A percentile compares a stretch with the other conserved stretches of the same genome.
Evolutionary conservation across 2,329 filamentous ascomycete species (phyloP).

Genomic region (Claviceps humidiphila): DNA sequence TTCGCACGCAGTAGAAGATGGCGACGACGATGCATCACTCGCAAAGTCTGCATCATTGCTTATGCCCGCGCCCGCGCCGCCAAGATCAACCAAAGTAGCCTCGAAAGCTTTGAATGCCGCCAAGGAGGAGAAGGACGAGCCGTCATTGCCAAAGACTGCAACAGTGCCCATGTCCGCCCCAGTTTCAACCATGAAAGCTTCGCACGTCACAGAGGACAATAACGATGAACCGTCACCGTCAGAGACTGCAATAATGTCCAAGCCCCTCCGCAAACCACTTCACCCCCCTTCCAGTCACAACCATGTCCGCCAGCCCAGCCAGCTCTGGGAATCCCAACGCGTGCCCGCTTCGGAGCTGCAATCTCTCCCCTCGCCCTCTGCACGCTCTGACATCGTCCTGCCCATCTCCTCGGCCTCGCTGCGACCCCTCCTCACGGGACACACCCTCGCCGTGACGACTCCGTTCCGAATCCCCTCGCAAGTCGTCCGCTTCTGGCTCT

Average conservation of each 20-base stretch:
- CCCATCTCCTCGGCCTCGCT: constrained; percentile 34
- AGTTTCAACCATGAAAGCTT: neutral
- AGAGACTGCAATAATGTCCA: neutral
- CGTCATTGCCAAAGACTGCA: neutral
- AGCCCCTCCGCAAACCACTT: constrained; percentile 16
- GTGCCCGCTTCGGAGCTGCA: constrained; percentile 36
- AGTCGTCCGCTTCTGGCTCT: constrained; percentile 50
- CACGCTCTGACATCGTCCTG: constrained; percentile 41
- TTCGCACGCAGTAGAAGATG: neutral
- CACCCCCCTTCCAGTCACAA: constrained; percentile 10
- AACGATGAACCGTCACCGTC: neutral
- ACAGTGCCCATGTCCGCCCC: neutral
- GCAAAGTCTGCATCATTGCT: too few relatives aligned
- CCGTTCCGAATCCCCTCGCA: constrained; percentile 40
- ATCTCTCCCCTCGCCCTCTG: constrained; percentile 32
- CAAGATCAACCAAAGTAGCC: neutral
- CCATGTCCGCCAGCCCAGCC: constrained; percentile 12
- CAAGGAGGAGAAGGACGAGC: neutral
- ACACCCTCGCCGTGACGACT: constrained; percentile 42
- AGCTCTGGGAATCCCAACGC: constrained; percentile 31
- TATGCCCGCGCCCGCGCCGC: too few relatives aligned
- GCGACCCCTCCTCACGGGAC: constrained; percentile 33
- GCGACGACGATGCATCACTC: too few relatives aligned
- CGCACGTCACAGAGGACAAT: neutral
- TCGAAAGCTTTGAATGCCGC: neutral